Evolutionary conservation across 164 flowering plant species (phyloP).

Genomic region (Cinnamomum chago): DNA sequence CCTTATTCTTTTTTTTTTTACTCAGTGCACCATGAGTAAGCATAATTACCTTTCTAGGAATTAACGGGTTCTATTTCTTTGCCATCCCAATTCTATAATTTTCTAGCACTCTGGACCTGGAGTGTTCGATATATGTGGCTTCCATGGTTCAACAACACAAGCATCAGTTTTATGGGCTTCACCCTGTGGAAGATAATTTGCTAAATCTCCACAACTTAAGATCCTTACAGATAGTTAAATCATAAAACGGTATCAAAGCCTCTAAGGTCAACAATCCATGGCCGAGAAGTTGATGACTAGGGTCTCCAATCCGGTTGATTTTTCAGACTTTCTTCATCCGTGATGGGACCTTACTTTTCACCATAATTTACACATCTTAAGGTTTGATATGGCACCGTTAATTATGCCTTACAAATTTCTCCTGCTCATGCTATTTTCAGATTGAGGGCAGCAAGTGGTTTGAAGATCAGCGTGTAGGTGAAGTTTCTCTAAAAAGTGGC

Average conservation of each 20-base stretch:
- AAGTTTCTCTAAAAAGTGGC: constrained; percentile 85
- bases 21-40: neutral
- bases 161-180: neutral
- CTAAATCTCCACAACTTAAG: neutral
- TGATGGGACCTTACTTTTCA: neutral
- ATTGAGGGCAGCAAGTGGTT: constrained; percentile 74
- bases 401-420: neutral
- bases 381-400: neutral
- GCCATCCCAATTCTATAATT: neutral
- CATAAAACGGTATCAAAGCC: neutral
- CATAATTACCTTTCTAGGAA: neutral
- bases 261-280: neutral
- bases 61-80: neutral
- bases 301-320: neutral
- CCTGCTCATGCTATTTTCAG: constrained; percentile 30
- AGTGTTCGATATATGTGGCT: neutral
- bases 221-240: neutral
- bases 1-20: constrained; percentile 12
- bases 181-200: neutral
- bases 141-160: neutral
- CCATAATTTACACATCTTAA: neutral
- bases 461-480: constrained; percentile 95
- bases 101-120: neutral
- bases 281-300: neutral
- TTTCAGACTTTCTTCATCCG: neutral